Base-by-base conservation (phyloP, 352 stramenopile species). In the Pythium angustatum region DNA sequence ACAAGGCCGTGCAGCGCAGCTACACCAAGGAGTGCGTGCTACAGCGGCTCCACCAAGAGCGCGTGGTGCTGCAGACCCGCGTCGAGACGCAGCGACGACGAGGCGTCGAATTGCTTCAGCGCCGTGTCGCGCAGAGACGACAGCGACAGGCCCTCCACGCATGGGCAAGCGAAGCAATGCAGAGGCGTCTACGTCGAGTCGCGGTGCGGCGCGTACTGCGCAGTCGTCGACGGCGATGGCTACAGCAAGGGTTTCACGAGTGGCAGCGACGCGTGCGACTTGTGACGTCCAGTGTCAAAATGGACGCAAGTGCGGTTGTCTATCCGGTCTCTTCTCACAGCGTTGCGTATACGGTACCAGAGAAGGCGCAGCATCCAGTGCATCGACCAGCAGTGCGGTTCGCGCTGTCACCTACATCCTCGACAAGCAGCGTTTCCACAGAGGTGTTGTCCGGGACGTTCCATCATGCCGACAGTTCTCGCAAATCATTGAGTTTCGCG, bases 1-100 rank as follows among this genome's bases (percentile, higher is more conserved):
- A 85, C 61, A 67, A 71, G 40, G 76, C 69, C 6, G 38, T 84
- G 28, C 72, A 78, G 68, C 78, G 72, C 26, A 77, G 62, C 31
- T 74, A 79, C 61, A 69, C 14, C 2, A 73, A 73, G 38, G 72
- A 83, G 21, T 49, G 52, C 30, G 40, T 73, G 33, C 54, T 80
- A 27, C 76, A 72, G 58, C 55, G 51, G 12, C 48, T 76, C 36
- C 53, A 50, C 14, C 30, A 57, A 11, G 72, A 83, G 55, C 53
- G 68, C n/a, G 34, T 78, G 22, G 48, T 50, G 12, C 52, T 83
- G 43, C 49, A 68, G 22, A 60, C 54, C 11, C 60, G 64, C 48
- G 50, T 71, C 12, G 27, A 67, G 43, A 66, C 77, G 21, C 74
- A 62, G 21, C 48, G 73, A 10, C 62, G 62, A 2, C 58, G 68